Base-by-base conservation (phyloP, 2,329 filamentous ascomycete genomes). In the Clonostachys solani region DNA sequence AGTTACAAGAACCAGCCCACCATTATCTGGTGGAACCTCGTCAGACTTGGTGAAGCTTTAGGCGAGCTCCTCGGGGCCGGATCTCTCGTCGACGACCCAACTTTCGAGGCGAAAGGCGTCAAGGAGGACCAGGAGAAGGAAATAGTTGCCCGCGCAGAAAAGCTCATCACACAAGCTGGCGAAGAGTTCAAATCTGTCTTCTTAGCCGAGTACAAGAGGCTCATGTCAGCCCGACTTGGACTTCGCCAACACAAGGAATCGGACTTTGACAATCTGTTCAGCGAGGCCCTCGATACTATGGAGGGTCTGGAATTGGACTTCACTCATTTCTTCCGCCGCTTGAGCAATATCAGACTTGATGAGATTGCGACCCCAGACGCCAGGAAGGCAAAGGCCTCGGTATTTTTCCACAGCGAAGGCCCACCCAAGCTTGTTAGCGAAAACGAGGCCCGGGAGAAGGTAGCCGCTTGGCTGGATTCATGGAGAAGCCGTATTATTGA, bases 11-110 rank as follows among this genome's bases (percentile, higher is more conserved):
- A 96, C 63, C 94, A 99, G 62, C 92, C 94, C 0, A 92, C 86
- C 40, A 88, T 99, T 48, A 94, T 99, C 60, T 99, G 94, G 94
- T 99, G 94, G 94, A 97, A 97, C 59, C 76, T 97, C 0, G 90
- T 96, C 2, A 84, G 94, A 2, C 78, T 99, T 1, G 94, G 91
- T 48, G 94, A 99, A 68, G 81, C 87, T 1, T 63, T 99, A 0
- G 94, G 90, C 17, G 94, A 97, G 66, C 74, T 96, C 2, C 82
- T 99, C 47, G 94, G 92, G 16, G 81, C 86, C 0, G 92, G 88
- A 0, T 67, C 76, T 2, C 71, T 74, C 36, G 84, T 92, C 33
- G 92, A 99, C 58, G 79, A 86, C 12, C 66, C 80, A 2, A 72
- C 72, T 2, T 96, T 96, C 57, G 68, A 88, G 6, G 73, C 80